Base-by-base conservation (phyloP, 768 basidiomycete genomes). In the Tricholoma saponaceum region DNA sequence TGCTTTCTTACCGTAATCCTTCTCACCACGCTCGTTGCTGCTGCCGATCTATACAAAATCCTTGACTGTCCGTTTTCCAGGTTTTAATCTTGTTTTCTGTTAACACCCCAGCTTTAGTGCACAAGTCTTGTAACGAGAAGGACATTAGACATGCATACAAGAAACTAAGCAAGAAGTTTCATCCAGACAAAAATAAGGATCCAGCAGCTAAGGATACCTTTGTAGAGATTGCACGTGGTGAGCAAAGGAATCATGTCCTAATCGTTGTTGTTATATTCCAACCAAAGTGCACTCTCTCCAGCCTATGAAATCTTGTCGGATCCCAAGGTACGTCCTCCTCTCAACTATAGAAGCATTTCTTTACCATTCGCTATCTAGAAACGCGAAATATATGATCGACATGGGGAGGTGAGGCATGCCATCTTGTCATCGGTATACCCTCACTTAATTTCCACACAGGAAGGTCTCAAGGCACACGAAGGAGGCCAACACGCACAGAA, bases 231-330 rank as follows among this genome's bases (percentile, higher is more conserved):
- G 89, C 94, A 18, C 85, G 88, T 66, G 94, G 95, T 95, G 65
- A 60, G 83, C 70, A 28, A 22, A 22, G 22, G 32, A 44, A 23
- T 44, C 50, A 18, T 51, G 10, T 43, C 28, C 26, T 14, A 30
- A 25, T 32, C 37, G 18, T 50, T n/a, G 32, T 52, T 54, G 47
- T 13, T 26, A 30, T 54, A 51, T 60, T 47, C 52, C 18, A 53
- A 20, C 28, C 26, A 4, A 50, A 50, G 47, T 30, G 47, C n/a
- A 54, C 20, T 25, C 39, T 30, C 20, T 58, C 13, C 60, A 87
- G 97, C 96, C 7, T 99, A 98, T 64, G 95, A 98, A 72, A 83
- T 96, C n/a, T 79, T 99, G 26, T 95, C 94, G 6, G 94, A 98
- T 68, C 54, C 82, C 1, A 84, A 84, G 62, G 92, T 94, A 62